phyloP scores from a whole-genome alignment of 257 asterid genomes.

The Nyctanthes arbortristis region DNA sequence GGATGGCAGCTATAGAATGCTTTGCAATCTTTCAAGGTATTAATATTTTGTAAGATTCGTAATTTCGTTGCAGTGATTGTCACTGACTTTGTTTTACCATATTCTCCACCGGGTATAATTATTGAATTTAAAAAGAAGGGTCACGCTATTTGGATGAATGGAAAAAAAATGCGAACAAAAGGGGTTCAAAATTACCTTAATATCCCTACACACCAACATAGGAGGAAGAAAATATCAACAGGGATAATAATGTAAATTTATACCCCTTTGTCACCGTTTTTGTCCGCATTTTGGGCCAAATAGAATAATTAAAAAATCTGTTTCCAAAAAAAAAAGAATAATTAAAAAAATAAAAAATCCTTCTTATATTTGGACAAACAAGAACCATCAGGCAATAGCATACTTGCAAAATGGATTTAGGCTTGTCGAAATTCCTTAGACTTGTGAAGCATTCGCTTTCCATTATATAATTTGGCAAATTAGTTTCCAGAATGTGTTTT shows the following conservation, averaged over 20 bases:
- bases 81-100: background rate
- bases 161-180: no score
- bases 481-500: background rate
- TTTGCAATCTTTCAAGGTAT: background rate
- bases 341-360: no score
- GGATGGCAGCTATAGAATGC: background rate
- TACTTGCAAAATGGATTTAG: background rate
- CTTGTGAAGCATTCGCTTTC: background rate
- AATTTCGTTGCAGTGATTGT: background rate
- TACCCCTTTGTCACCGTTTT: no score
- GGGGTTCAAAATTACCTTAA: no score
- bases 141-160: no score
- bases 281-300: no score
- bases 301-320: no score
- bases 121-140: no score
- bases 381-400: background rate
- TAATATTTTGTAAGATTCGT: background rate
- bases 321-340: no score
- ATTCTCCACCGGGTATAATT: background rate
- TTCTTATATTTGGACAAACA: background rate
- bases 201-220: no score
- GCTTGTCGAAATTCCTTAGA: slow-evolving; percentile 4
- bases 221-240: no score
- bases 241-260: no score
- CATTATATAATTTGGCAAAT: background rate